Conservation (phyloP, 169 alveolate species). For the Toxoplasma gondii region DNA sequence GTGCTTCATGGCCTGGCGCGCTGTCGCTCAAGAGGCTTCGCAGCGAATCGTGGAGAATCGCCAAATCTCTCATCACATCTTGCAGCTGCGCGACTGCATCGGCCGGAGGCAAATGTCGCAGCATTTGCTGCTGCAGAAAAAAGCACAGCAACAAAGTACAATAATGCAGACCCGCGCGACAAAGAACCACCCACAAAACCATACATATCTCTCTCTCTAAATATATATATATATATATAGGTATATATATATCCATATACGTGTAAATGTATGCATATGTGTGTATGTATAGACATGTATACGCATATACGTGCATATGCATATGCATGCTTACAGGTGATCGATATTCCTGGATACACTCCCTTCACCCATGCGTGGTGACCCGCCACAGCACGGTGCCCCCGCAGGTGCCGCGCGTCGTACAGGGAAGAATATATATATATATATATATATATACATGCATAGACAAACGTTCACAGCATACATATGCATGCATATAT, state of each 20-base stretch:
- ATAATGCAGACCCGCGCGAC: background rate
- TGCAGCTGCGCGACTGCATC: conserved; percentile 47
- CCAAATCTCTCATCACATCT: conserved; percentile 42
- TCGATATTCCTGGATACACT: too few relatives aligned
- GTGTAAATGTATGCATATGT: too few relatives aligned
- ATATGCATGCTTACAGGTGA: too few relatives aligned
- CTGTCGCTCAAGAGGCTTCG: conserved; percentile 46
- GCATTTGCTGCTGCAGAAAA: conserved; percentile 11
- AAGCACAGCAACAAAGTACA: background rate
- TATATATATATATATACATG: background rate
- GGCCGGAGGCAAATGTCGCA: background rate
- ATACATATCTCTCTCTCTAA: background rate
- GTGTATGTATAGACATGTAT: background rate
- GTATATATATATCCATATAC: background rate
- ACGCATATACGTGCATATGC: too few relatives aligned
- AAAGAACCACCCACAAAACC: background rate
- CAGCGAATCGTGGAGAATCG: conserved; percentile 47
- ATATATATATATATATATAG: too few relatives aligned
- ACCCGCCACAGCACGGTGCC: too few relatives aligned
- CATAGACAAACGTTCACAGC: too few relatives aligned
- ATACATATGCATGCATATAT: too few relatives aligned
- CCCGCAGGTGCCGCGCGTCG: too few relatives aligned
- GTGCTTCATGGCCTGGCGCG: conserved; percentile 63
- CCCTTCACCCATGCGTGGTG: too few relatives aligned
- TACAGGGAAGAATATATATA: background rate